Evolutionary conservation across 1,284 basidiomycete genomes (phyloP), one percentile per base, ranked within the genome.

Genomic region (Ceratobasidium sp.): DNA sequence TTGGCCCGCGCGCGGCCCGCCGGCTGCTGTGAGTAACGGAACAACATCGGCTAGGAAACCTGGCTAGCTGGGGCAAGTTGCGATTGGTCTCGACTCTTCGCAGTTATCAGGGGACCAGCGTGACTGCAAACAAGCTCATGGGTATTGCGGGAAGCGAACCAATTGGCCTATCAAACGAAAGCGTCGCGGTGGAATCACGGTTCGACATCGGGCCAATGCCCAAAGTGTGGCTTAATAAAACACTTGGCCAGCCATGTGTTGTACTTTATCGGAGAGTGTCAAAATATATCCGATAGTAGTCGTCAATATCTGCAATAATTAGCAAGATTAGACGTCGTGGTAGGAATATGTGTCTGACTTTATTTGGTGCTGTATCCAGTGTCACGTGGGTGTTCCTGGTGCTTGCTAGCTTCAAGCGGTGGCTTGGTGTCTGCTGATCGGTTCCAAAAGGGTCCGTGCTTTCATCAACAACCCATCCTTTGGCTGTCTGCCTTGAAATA

Each of bases 401-500:
- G 30, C 28, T 55, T 18, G 28, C 2, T 16, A 34, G 28, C 28
- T 32, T 16, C 53, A 34, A 16, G 14, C 4, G 50, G 43, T 45
- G 43, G 43, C 43, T 45, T 45, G 6, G 18, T 45, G 9, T 45
- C 43, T 18, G 43, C 18, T 45, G 43, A n/a, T n/a, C 10, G 9
- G 43, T 3, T 53, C 50, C 30, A 45, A 45, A 45, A 45, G 18
- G 18, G 43, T 3, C 43, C 18, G 6, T 18, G 43, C 6, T 10
- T 18, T 45, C 16, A 10, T 8, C 18, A 18, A 4, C 36, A 39
- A 39, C 36, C 6, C 46, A 9, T 50, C 41, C 48, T 52, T 46
- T 53, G 36, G 34, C 50, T 69, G 64, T 69, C 52, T 69, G 64
- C 64, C 64, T 69, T 69, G 64, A 69, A 69, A 69, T 69, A 69